Percentiles rank a stretch among this genome's conserved stretches.
These are phyloP conservation scores for Gelatoporia subvermispora DNA, from an alignment of 768 basidiomycete species.

Conservation along the genomic window DNA sequence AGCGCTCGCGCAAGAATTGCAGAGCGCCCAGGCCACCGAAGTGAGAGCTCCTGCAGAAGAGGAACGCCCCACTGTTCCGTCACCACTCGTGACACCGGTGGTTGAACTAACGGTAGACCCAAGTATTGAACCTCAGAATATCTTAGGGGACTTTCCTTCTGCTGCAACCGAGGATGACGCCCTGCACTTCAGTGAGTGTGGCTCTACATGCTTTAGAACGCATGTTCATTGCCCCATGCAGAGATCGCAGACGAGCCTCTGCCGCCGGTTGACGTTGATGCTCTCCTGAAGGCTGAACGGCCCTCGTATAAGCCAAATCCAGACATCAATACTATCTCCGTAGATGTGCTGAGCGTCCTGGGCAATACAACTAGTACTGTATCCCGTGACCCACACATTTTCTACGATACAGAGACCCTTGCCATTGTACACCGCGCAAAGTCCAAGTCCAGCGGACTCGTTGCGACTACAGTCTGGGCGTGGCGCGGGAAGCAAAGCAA, in stretches of 20 bases:
- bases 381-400: conserved; percentile 43
- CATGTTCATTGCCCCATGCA: conserved; percentile 10
- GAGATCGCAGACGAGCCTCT: conserved; percentile 40
- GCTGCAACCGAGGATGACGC: no score
- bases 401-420: conserved; percentile 72
- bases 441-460: conserved; percentile 58
- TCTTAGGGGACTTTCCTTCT: no score
- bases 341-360: conserved; percentile 61
- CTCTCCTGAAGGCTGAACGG: conserved; percentile 34
- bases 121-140: no score
- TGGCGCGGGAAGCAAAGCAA: conserved; percentile 62
- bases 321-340: conserved; percentile 56
- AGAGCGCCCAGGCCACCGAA: no score
- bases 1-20: conserved; percentile 1
- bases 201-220: neutral
- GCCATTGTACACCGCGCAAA: conserved; percentile 69
- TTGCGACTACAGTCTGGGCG: conserved; percentile 66
- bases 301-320: conserved; percentile 22
- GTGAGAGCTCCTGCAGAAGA: neutral
- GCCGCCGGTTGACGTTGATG: conserved; percentile 44
- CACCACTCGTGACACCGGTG: neutral
- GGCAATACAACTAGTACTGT: conserved; percentile 46
- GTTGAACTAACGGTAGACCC: no score
- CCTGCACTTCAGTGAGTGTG: neutral
- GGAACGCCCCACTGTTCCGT: neutral